Conservation (phyloP, 768 basidiomycete species). For the Stropharia rugosoannulata region DNA sequence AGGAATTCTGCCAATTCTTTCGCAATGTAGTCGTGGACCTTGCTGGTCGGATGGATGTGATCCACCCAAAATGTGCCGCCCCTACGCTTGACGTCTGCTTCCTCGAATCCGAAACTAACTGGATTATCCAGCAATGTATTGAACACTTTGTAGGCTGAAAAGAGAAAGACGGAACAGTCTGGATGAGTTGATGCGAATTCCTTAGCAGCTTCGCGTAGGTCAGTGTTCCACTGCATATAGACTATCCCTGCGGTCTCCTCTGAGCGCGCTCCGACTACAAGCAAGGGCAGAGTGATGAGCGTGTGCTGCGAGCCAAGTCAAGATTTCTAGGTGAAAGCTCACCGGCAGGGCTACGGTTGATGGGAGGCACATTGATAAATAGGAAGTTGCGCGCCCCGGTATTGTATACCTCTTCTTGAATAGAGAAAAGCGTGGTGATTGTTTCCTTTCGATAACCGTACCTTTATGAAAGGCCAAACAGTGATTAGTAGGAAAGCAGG, state of each 20-base stretch:
- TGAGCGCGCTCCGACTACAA: background rate
- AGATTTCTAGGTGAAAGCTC: conserved; percentile 1
- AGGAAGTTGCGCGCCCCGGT: conserved; percentile 54
- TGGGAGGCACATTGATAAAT: conserved; percentile 60
- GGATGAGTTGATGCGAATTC: conserved; percentile 38
- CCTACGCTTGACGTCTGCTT: conserved; percentile 26
- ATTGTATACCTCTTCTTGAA: conserved; percentile 48
- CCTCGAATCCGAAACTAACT: conserved; percentile 34
- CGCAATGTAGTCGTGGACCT: conserved; percentile 49
- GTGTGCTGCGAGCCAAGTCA: background rate
- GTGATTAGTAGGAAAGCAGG: background rate
- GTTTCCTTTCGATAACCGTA: background rate
- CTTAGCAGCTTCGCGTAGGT: conserved; percentile 28
- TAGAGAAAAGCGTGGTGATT: conserved; percentile 36
- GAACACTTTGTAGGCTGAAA: conserved; percentile 49
- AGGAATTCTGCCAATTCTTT: conserved; percentile 41
- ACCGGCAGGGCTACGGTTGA: conserved; percentile 48
- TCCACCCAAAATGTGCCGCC: conserved; percentile 52
- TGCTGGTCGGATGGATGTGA: conserved; percentile 50
- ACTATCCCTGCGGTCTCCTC: background rate
- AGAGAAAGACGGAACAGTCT: conserved; percentile 47
- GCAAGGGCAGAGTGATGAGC: background rate
- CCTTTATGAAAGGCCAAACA: too few species aligned
- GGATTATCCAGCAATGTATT: conserved; percentile 47
- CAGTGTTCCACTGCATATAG: conserved; percentile 44